Conservation (phyloP, 106 monocot genomes). For the Alisma plantagoaquatica region DNA sequence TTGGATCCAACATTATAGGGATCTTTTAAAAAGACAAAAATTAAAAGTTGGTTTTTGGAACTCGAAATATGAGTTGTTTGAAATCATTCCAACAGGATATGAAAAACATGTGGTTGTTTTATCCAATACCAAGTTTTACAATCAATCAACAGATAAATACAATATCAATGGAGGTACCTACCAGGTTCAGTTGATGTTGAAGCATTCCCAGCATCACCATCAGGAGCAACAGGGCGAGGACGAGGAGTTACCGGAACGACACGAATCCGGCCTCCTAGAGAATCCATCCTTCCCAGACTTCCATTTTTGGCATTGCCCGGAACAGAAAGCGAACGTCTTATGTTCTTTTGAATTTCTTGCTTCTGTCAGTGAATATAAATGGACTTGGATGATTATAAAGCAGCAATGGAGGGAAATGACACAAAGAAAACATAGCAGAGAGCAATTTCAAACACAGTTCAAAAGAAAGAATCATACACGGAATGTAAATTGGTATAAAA, state of each 20-base stretch:
- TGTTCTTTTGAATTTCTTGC: conserved; percentile 33
- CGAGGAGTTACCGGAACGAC: conserved; percentile 72
- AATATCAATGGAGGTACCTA: too few species aligned
- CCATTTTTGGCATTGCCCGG: conserved; percentile 60
- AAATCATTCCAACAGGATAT: too few species aligned
- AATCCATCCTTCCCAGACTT: conserved; percentile 41
- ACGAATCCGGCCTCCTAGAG: conserved; percentile 48
- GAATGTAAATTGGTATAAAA: not conserved
- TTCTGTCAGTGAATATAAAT: conserved; percentile 28
- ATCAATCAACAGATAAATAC: too few species aligned
- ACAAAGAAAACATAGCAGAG: too few species aligned
- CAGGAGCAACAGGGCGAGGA: conserved; percentile 41
- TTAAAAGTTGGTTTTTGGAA: too few species aligned
- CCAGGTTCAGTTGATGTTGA: conserved; percentile 38
- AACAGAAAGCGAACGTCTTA: conserved; percentile 76
- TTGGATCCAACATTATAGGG: too few species aligned
- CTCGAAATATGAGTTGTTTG: too few species aligned
- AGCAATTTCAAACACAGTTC: too few species aligned
- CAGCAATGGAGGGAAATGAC: too few species aligned
- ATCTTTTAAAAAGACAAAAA: too few species aligned
- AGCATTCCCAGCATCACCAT: conserved; percentile 17
- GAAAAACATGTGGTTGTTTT: too few species aligned
- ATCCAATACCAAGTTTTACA: too few species aligned
- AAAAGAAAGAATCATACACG: not conserved
- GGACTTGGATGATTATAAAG: not conserved